Percentiles rank a stretch among this genome's conserved stretches.
Conservation (phyloP, 106 monocot species). For the Dendrobium chrysotoxum region DNA sequence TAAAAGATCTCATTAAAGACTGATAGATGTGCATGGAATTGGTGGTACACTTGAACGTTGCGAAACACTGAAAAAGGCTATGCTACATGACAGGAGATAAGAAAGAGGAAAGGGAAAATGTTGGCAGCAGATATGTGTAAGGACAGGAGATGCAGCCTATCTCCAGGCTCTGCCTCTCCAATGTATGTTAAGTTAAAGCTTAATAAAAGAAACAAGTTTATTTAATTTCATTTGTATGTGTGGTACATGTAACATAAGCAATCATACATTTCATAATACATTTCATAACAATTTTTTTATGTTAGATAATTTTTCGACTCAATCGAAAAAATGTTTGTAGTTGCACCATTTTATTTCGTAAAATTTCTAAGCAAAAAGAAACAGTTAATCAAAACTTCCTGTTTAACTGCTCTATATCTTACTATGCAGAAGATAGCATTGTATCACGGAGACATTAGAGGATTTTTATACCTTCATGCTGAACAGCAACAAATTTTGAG, state of each 20-base stretch:
- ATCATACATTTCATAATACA: background rate
- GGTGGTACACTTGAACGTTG: background rate
- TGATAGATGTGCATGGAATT: background rate
- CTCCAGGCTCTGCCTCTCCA: too few relatives aligned
- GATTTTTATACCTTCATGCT: conserved; percentile 64
- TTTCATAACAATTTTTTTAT: background rate
- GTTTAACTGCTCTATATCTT: background rate
- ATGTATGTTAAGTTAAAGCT: too few relatives aligned
- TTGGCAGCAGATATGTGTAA: too few relatives aligned
- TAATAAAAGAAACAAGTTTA: too few relatives aligned
- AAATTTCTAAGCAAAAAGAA: too few relatives aligned
- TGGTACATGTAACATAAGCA: background rate
- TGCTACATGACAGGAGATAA: too few relatives aligned
- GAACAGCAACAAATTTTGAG: conserved; percentile 78
- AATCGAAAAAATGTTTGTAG: background rate
- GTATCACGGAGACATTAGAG: background rate
- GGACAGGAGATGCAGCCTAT: too few relatives aligned
- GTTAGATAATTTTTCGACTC: background rate
- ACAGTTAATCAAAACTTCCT: background rate
- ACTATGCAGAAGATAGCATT: background rate
- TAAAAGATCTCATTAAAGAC: background rate
- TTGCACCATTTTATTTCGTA: background rate
- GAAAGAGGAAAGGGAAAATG: too few relatives aligned
- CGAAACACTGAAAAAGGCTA: background rate
- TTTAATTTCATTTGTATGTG: background rate